Evolutionary conservation across 2,329 filamentous ascomycete species (phyloP), one percentile per base, ranked within the genome.

Genomic region (Microcyclospora pomicola): DNA sequence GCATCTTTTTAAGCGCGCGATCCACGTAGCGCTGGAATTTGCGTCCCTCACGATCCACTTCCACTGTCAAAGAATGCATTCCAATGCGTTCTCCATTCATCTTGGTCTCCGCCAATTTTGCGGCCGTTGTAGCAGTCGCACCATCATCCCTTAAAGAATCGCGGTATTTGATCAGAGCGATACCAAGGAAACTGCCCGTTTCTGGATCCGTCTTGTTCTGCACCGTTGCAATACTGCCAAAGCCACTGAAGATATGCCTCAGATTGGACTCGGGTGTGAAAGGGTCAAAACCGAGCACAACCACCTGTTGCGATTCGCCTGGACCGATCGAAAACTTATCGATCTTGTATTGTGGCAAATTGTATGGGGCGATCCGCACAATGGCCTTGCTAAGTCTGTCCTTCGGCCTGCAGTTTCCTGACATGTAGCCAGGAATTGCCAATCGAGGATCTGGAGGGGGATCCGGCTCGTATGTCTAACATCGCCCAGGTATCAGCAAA

Each of bases 251-350:
- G 38, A 83, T 73, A 33, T 80, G 75, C 13, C 73, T 75, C 36
- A 94, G 72, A 9, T 46, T 54, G 39, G 76, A 73, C 50, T 93
- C 83, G 10, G 84, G 75, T 31, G 82, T 80, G 46, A 96, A 67
- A 6, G 88, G 87, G 59, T 96, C 91, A 58, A 95, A 95, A n/a
- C 86, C 85, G n/a, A 79, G 87, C 14, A 95, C 85, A 3, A 96
- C 80, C 35, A 98, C 77, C 57, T 94, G 85, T 2, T 82, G 85
- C 2, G 91, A 84, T 11, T 88, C 88, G 0, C 85, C 85, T 15
- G 86, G 84, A 0, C 87, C 88, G 50, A 92, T 76, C 2, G 88
- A 93, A 4, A 84, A 85, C 50, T 76, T 77, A 56, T 96, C 87
- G 60, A 85, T 91, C 16, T 74, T 63, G 60, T 92, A 95, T 15